A percentile compares a stretch with the other conserved stretches of the same genome.
phyloP scores from a whole-genome alignment of 495 filamentous ascomycete species.

The Aspergillus campestris region DNA sequence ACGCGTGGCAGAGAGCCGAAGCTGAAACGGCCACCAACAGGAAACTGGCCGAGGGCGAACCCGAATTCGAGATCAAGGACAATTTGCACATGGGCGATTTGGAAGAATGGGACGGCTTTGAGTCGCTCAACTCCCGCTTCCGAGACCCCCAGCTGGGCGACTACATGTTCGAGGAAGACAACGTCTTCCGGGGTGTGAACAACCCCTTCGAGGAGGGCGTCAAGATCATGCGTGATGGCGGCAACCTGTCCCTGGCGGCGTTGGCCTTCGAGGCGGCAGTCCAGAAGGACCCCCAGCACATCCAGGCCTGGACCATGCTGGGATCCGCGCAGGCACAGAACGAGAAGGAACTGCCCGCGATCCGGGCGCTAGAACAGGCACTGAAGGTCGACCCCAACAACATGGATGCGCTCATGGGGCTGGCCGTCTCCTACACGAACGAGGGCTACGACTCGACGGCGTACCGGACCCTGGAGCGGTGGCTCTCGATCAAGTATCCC shows the following conservation, averaged over 20 bases:
- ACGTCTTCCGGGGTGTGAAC: constrained; percentile 64
- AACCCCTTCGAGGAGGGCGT: constrained; percentile 89
- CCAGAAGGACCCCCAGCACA: constrained; percentile 77
- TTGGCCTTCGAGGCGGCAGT: constrained; percentile 96
- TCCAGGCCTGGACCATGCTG: constrained; percentile 87
- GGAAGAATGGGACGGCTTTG: constrained; percentile 64
- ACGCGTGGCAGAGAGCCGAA: constrained; percentile 78
- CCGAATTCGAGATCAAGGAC: constrained; percentile 42
- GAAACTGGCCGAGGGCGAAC: constrained; percentile 57
- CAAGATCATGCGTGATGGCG: constrained; percentile 81
- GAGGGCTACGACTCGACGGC: constrained; percentile 96
- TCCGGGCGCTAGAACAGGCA: constrained; percentile 90
- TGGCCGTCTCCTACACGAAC: constrained; percentile 98
- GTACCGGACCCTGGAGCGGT: constrained; percentile 93
- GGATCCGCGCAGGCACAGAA: constrained; percentile 93
- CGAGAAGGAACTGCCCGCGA: constrained; percentile 96
- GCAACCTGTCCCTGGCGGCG: constrained; percentile 87
- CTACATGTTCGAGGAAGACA: constrained; percentile 92
- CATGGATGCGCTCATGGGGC: constrained; percentile 81
- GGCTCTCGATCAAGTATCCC: constrained; percentile 90
- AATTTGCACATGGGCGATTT: constrained; percentile 58
- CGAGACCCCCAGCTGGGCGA: constrained; percentile 71
- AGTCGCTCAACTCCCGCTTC: constrained; percentile 49
- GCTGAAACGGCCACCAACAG: constrained; percentile 68
- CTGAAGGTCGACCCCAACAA: constrained; percentile 81